These are phyloP conservation scores for Jaapia argillacea DNA, from an alignment of 768 basidiomycete species.

Conservation along the genomic window DNA sequence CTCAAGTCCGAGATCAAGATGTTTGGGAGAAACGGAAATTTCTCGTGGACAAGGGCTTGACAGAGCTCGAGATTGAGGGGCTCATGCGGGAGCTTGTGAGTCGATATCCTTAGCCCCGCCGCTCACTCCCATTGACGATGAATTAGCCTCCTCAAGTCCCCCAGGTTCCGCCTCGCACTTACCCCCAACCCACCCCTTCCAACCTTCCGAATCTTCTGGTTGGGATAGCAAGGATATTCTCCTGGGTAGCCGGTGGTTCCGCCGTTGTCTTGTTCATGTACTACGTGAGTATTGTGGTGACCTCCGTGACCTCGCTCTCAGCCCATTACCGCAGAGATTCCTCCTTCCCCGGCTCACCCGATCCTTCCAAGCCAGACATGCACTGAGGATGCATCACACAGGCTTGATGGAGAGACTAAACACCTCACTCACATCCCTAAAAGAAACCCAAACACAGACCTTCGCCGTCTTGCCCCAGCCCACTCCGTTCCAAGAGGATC, in stretches of 20 bases:
- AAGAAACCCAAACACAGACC: conserved; percentile 42
- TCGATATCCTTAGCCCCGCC: conserved; percentile 1
- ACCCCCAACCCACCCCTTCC: conserved; percentile 62
- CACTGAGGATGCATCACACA: conserved; percentile 51
- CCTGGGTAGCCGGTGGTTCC: conserved; percentile 60
- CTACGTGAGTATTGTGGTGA: conserved; percentile 36
- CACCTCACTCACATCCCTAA: conserved; percentile 43
- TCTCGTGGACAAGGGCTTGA: conserved; percentile 61
- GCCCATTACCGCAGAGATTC: conserved; percentile 35
- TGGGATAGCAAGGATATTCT: conserved; percentile 47
- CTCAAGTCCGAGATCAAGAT: conserved; percentile 54
- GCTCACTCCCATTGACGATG: background rate
- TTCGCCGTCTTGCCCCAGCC: conserved; percentile 49
- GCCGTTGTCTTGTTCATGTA: conserved; percentile 50
- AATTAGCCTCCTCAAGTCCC: conserved; percentile 26
- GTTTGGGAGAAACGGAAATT: conserved; percentile 47
- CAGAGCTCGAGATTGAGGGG: conserved; percentile 45
- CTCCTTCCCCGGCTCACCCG: conserved; percentile 56
- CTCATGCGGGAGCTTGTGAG: conserved; percentile 50
- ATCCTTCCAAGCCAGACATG: conserved; percentile 49
- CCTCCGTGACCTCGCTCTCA: background rate
- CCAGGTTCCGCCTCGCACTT: conserved; percentile 58
- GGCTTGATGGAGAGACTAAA: conserved; percentile 44
- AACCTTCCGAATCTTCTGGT: conserved; percentile 57
- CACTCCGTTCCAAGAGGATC: conserved; percentile 37